Evolutionary conservation across 345 rosid genomes (phyloP), one percentile per base, ranked within the genome.

Genomic region (Populus pruinosa): DNA sequence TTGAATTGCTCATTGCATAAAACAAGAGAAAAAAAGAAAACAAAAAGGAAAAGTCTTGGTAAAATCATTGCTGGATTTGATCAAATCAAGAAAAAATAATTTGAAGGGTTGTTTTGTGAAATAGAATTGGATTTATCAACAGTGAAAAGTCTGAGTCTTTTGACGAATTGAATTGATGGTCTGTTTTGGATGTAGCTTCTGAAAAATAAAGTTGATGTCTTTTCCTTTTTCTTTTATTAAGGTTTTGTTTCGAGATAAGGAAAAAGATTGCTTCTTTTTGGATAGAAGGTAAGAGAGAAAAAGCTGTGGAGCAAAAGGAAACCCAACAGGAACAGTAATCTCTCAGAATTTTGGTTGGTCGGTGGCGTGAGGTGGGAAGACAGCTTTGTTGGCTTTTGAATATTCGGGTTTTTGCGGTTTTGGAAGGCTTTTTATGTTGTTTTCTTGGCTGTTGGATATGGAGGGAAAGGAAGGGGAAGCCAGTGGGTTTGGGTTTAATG

Each of bases 1-100:
- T 78, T 73, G 71, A 79, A 72, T 20, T 68, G 41, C 4, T 92
- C 96, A 25, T 87, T 72, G 29, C 86, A 79, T 65, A 82, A 81
- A 12, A 77, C 86, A 36, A 80, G 70, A 2, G 87, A 75, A 5
- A 86, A 67, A 1, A 93, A 71, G 61, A 78, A 77, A 44, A 88
- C 75, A 14, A 84, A 78, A 8, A 91, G 70, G 72, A 84, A 29
- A 82, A 89, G 62, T 71, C 76, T 66, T 9, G 65, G 68, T 41
- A 83, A 71, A 77, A 38, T 65, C 97, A 91, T 92, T 5, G 35
- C 44, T 38, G 67, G 49, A 17, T 29, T 69, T 27, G 36, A 47
- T 4, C 18, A 47, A 13, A 47, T 47, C 17, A 44, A 47, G 18
- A 47, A 47, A 33, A 47, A 14, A 47, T 5, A 47, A 47, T 47